These are phyloP conservation scores for Trichoderma citrinoviride DNA, from an alignment of 2,329 filamentous ascomycete species.

Conservation along the genomic window DNA sequence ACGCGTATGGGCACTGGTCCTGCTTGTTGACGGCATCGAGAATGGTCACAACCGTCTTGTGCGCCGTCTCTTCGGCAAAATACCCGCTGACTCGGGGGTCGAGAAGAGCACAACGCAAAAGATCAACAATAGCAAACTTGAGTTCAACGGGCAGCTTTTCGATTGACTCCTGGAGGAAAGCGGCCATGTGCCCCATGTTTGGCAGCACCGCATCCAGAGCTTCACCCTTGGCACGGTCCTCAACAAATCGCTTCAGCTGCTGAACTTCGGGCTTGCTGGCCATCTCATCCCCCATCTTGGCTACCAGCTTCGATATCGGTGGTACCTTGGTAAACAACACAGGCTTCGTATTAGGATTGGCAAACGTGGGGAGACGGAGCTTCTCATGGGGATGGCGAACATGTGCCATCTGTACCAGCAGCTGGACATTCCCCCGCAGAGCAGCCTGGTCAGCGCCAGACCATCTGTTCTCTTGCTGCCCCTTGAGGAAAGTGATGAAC, in stretches of 20 bases:
- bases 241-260: conserved; percentile 68
- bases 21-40: conserved; percentile 58
- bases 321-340: conserved; percentile 76
- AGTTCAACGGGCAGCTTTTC: conserved; percentile 57
- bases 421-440: conserved; percentile 67
- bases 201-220: conserved; percentile 68
- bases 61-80: conserved; percentile 71
- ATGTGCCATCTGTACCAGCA: conserved; percentile 72
- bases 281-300: conserved; percentile 65
- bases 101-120: conserved; percentile 73
- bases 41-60: conserved; percentile 61
- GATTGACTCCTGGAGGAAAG: conserved; percentile 57
- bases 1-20: conserved; percentile 67
- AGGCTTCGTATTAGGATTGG: conserved; percentile 60
- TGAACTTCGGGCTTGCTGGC: conserved; percentile 60
- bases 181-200: conserved; percentile 62
- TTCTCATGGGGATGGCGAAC: conserved; percentile 73
- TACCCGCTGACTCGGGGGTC: conserved; percentile 78
- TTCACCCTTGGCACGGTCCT: conserved; percentile 55
- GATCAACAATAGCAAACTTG: conserved; percentile 80
- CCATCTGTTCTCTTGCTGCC: conserved; percentile 77
- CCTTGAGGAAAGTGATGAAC: conserved; percentile 79
- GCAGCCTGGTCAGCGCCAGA: conserved; percentile 67
- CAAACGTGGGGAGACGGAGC: conserved; percentile 68
- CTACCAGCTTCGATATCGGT: conserved; percentile 75